Conservation (phyloP, 2,329 filamentous ascomycete species). For the Hypoxylon sp. region DNA sequence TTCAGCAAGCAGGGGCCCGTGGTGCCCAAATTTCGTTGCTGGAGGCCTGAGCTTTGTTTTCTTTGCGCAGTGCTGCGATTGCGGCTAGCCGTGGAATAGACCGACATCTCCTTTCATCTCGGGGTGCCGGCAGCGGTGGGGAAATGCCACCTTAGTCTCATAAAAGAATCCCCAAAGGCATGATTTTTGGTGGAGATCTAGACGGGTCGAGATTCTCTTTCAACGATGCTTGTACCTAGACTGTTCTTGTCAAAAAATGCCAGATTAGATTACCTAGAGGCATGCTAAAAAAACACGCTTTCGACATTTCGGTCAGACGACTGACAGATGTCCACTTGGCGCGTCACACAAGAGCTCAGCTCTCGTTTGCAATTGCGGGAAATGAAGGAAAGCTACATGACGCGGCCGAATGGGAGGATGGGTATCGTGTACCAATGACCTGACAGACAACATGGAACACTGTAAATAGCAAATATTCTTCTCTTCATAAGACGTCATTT, state of each 20-base stretch:
- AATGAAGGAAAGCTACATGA: constrained; percentile 24
- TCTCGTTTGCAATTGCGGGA: constrained; percentile 26
- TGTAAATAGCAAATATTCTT: not conserved
- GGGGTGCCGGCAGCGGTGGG: constrained; percentile 21
- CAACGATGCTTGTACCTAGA: not conserved
- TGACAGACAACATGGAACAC: no score
- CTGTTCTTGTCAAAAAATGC: not conserved
- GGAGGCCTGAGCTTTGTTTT: constrained; percentile 2
- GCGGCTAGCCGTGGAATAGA: constrained; percentile 7
- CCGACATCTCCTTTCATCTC: constrained; percentile 32
- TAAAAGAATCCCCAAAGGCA: constrained; percentile 16
- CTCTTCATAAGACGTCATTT: not conserved
- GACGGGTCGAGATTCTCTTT: constrained; percentile 18
- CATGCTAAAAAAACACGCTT: not conserved
- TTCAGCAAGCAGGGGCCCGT: no score
- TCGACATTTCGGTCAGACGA: constrained; percentile 15
- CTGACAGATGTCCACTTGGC: constrained; percentile 8
- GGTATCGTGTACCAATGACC: not conserved
- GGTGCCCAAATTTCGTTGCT: not conserved
- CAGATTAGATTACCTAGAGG: not conserved
- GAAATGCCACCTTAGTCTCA: constrained; percentile 26
- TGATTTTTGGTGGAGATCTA: constrained; percentile 21
- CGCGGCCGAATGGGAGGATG: constrained; percentile 8
- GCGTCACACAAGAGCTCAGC: constrained; percentile 14
- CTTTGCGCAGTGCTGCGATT: constrained; percentile 2